Base-by-base conservation (phyloP, 2,329 filamentous ascomycete species). In the Elsinoe australis region DNA sequence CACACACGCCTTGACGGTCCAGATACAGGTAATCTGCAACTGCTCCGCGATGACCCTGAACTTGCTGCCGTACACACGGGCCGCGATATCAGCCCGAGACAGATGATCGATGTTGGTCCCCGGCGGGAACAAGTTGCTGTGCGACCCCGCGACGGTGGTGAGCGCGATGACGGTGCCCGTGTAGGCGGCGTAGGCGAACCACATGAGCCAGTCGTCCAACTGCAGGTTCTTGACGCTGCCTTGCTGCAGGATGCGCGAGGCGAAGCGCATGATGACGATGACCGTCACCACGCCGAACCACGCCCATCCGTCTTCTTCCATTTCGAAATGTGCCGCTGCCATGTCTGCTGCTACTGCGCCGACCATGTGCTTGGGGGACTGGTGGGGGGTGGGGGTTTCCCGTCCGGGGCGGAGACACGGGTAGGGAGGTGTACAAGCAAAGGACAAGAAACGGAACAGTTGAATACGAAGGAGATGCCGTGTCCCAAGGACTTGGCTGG, bases 161-260 rank as follows among this genome's bases (percentile, higher is more conserved):
- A 70, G 65, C n/a, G 65, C 64, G 9, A 68, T 66, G 24, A 80
- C 67, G 15, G 76, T 65, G 4, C 65, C 64, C 24, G 72, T 74
- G 51, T 79, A 74, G 39, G 64, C 64, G 9, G 63, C 64, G 52
- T 73, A 62, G 5, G 72, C 69, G 48, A 77, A 64, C 6, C 73
- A 33, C 75, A 80, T 80, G 18, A 76, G 62, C 56, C 71, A 78
- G 56, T 81, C 78, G 54, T 80, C 78, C 19, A 71, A 56, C 55
- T 75, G 72, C n/a, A 78, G 68, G 5, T 65, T 65, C 33, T 61
- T 66, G 54, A 70, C 24, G n/a, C 24, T 10, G 22, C 39, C 39
- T 31, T 44, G 39, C 39, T 44, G 39, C 22, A 44, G 15, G 39
- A 44, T 44, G 22, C 39, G 22, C 22, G 22, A 29, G 12, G n/a